phyloP scores from a whole-genome alignment of 257 asterid species.

The Cinchona pubescens region DNA sequence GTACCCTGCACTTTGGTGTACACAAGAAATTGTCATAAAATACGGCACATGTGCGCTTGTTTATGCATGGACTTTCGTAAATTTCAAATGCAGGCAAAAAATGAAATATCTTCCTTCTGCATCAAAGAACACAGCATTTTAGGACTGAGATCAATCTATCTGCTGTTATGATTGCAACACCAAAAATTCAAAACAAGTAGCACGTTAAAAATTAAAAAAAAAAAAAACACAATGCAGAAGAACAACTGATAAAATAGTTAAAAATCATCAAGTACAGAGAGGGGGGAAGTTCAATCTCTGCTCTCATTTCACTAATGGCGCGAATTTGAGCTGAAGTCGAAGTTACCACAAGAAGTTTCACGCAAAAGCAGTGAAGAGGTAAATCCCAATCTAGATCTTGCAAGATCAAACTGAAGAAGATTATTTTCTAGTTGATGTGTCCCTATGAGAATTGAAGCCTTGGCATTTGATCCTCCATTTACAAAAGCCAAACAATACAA shows the following conservation, averaged over 20 bases:
- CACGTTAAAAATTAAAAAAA: no score
- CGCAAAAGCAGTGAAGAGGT: slow-evolving; percentile 14
- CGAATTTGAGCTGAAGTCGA: background rate
- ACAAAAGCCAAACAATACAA: slow-evolving; percentile 25
- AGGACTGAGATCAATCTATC: no score
- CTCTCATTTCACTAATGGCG: background rate
- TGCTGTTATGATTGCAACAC: no score
- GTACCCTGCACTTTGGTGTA: no score
- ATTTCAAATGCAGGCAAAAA: no score
- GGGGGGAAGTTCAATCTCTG: background rate
- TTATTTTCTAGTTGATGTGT: slow-evolving; percentile 21
- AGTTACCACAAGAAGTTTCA: slow-evolving; percentile 17
- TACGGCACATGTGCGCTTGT: no score
- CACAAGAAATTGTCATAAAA: no score
- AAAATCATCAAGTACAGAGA: background rate
- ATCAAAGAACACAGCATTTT: background rate
- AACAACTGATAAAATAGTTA: no score
- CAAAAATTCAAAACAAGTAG: no score
- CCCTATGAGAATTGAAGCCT: slow-evolving; percentile 21
- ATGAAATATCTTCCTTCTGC: background rate
- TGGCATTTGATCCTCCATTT: slow-evolving; percentile 22
- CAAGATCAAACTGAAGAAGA: slow-evolving; percentile 28
- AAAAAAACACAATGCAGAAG: no score
- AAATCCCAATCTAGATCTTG: slow-evolving; percentile 14
- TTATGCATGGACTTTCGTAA: no score